Evolutionary conservation across 2,329 filamentous ascomycete genomes (phyloP).

Genomic region (Pestalotiopsis sp.): DNA sequence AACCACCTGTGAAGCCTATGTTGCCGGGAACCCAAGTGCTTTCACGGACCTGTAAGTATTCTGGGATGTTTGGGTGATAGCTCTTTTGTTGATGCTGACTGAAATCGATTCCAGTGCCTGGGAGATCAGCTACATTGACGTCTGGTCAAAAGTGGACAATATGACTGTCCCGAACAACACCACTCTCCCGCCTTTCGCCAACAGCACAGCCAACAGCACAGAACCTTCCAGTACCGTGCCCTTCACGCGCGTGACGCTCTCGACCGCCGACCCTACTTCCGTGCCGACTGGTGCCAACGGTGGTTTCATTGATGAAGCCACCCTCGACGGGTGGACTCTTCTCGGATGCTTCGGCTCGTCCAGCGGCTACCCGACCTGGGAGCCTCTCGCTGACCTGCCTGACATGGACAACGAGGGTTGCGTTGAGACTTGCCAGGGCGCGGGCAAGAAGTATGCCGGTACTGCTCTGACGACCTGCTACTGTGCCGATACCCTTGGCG

Average conservation of each 20-base stretch:
- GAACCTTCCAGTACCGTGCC: constrained; percentile 4
- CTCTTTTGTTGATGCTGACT: not conserved
- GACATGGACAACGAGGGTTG: constrained; percentile 45
- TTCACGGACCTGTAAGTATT: constrained; percentile 40
- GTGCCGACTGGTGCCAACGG: constrained; percentile 21
- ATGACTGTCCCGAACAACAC: not conserved
- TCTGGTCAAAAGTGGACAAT: constrained; percentile 36
- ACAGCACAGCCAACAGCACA: not conserved
- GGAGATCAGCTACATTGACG: constrained; percentile 59
- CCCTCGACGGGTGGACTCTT: constrained; percentile 23
- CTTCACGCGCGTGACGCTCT: constrained; percentile 25
- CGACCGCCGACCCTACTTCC: constrained; percentile 21
- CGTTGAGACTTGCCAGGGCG: constrained; percentile 34
- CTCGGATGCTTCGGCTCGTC: constrained; percentile 44
- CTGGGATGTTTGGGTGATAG: not conserved
- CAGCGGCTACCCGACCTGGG: constrained; percentile 38
- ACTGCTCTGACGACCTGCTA: constrained; percentile 44
- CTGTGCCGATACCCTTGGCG: constrained; percentile 44
- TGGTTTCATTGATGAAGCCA: constrained; percentile 17
- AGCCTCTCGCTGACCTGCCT: constrained; percentile 25
- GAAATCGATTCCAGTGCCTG: constrained; percentile 37
- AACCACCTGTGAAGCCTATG: constrained; percentile 48
- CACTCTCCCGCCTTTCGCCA: not conserved
- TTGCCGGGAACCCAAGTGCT: constrained; percentile 45
- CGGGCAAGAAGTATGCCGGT: constrained; percentile 39